phyloP scores from a whole-genome alignment of 768 basidiomycete genomes.

The Leccinum longicurvipes region DNA sequence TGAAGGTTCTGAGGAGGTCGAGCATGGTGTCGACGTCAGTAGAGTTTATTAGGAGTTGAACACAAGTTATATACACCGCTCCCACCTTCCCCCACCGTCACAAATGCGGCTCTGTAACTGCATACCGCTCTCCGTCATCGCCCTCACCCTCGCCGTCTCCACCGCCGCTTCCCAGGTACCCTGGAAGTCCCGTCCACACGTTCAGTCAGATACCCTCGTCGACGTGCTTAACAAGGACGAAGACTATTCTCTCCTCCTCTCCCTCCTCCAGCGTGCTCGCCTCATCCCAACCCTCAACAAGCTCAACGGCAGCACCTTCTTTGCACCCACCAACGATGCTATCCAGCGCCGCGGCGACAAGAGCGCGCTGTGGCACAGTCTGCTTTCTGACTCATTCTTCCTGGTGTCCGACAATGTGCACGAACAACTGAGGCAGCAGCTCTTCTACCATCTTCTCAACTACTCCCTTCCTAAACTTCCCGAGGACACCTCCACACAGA shows the following conservation, averaged over 20 bases:
- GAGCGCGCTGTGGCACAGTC: slow-evolving; percentile 32
- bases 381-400: slow-evolving; percentile 27
- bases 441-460: slow-evolving; percentile 94
- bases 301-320: slow-evolving; percentile 79
- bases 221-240: slow-evolving; percentile 73
- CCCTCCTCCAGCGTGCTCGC: slow-evolving; percentile 76
- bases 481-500: slow-evolving; percentile 35
- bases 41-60: neutral
- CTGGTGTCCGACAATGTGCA: slow-evolving; percentile 73
- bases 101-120: slow-evolving; percentile 33
- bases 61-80: neutral
- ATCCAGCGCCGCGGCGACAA: slow-evolving; percentile 48
- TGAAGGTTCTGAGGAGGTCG: slow-evolving; percentile 42
- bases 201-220: slow-evolving; percentile 59
- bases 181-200: slow-evolving; percentile 19
- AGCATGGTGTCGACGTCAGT: slow-evolving; percentile 37
- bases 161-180: slow-evolving; percentile 22
- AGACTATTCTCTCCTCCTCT: slow-evolving; percentile 73
- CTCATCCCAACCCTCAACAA: slow-evolving; percentile 91
- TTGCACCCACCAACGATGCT: slow-evolving; percentile 95
- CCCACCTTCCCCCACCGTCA: neutral
- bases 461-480: slow-evolving; percentile 57
- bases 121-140: slow-evolving; percentile 36
- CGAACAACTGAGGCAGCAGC: slow-evolving; percentile 79
- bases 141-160: slow-evolving; percentile 13